Conservation (phyloP, 169 alveolate species). For the Eimeria maxima region DNA sequence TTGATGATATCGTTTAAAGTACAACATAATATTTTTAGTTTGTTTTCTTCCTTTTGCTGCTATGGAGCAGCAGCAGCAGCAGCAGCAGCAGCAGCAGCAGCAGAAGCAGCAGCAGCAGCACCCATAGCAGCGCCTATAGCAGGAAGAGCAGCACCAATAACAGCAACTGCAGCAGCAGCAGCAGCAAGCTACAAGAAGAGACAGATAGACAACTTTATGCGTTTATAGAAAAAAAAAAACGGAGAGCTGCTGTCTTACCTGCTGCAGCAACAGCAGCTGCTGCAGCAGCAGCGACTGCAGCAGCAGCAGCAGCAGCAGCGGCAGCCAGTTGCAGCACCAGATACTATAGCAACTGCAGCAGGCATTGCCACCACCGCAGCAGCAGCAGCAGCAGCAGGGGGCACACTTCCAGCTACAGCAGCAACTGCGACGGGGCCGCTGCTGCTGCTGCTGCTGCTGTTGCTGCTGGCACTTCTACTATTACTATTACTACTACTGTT, state of each 20-base stretch:
- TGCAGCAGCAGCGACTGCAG: neutral
- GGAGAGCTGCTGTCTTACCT: neutral
- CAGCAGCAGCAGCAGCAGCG: too few species aligned
- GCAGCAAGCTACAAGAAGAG: too few species aligned
- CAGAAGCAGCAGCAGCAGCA: neutral
- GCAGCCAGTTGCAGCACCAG: slow-evolving; percentile 15
- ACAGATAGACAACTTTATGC: too few species aligned
- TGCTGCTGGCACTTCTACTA: neutral
- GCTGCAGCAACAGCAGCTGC: slow-evolving; percentile 3
- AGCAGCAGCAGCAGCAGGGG: slow-evolving; percentile 57
- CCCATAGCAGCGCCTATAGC: too few species aligned
- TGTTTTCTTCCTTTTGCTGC: too few species aligned
- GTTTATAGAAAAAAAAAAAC: too few species aligned
- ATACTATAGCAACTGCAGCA: neutral
- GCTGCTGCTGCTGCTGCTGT: too few species aligned
- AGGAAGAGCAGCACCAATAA: too few species aligned
- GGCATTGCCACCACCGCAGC: neutral
- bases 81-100: too few species aligned
- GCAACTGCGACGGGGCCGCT: neutral
- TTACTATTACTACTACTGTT: slow-evolving; percentile 10
- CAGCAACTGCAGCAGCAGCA: neutral
- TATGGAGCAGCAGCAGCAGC: too few species aligned
- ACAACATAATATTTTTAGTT: too few species aligned
- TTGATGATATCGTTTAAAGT: too few species aligned
- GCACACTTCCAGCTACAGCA: neutral